phyloP scores from a whole-genome alignment of 169 alveolate genomes.

The Plasmodium chabaudi region DNA sequence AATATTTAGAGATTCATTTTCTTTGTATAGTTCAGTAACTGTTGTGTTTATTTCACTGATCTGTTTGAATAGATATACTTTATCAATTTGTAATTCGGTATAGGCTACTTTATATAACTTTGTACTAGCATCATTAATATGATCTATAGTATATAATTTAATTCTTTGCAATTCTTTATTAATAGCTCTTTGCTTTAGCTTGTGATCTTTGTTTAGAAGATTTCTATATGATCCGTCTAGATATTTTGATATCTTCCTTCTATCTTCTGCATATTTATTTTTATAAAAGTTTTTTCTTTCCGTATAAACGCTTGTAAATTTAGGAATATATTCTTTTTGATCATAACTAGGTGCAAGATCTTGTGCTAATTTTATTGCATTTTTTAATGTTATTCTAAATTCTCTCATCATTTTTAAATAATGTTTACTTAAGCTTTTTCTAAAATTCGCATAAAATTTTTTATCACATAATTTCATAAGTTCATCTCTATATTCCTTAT shows the following conservation, averaged over 20 bases:
- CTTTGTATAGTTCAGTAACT: too few species aligned
- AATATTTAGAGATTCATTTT: too few species aligned
- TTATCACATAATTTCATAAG: background rate
- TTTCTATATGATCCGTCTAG: conserved; percentile 1
- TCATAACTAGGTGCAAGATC: conserved; percentile 47
- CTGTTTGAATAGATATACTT: background rate
- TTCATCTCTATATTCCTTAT: conserved; percentile 4
- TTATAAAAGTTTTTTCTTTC: conserved; percentile 7
- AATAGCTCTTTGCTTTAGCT: background rate
- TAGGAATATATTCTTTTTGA: conserved; percentile 8
- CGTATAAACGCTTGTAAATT: conserved; percentile 12
- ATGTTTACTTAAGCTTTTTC: conserved; percentile 15
- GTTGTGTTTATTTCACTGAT: background rate
- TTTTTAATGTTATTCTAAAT: conserved; percentile 12
- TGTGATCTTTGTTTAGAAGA: background rate
- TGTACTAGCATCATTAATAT: background rate
- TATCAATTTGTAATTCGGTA: conserved; percentile 27
- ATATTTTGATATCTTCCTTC: conserved; percentile 21
- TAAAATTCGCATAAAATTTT: conserved; percentile 38
- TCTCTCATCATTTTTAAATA: conserved; percentile 15
- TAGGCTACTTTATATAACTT: background rate
- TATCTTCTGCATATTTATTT: conserved; percentile 2
- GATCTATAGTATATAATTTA: background rate
- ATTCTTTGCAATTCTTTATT: conserved; percentile 11
- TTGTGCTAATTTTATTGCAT: conserved; percentile 22